phyloP scores from a whole-genome alignment of 352 stramenopile genomes.

The Pythium rishiriense region DNA sequence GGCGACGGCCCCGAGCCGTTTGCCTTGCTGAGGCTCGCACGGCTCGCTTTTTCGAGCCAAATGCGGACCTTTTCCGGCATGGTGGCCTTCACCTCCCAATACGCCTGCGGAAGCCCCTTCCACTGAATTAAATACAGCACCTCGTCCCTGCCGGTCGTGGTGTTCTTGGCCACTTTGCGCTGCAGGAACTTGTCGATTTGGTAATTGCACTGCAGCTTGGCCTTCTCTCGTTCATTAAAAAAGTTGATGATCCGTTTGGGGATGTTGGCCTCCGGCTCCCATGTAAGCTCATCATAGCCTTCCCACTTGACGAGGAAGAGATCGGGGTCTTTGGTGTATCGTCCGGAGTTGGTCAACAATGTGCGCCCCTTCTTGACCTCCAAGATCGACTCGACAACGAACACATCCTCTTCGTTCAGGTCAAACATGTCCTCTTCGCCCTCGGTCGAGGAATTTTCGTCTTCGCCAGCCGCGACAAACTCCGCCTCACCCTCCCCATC shows the following conservation, averaged over 20 bases:
- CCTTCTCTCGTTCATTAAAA: conserved; percentile 50
- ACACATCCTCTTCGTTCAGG: conserved; percentile 74
- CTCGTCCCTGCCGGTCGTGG: conserved; percentile 51
- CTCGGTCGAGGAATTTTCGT: conserved; percentile 56
- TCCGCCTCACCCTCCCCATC: conserved; percentile 12
- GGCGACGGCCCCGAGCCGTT: conserved; percentile 4
- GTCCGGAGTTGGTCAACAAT: conserved; percentile 33
- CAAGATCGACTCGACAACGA: conserved; percentile 72
- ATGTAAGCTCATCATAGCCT: conserved; percentile 77
- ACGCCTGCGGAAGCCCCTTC: conserved; percentile 42
- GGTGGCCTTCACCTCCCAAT: conserved; percentile 60
- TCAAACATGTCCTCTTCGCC: conserved; percentile 68
- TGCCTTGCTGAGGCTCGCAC: conserved; percentile 17
- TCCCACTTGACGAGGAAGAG: conserved; percentile 82
- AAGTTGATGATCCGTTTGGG: conserved; percentile 59
- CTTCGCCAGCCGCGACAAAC: conserved; percentile 14
- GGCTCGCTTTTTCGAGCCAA: conserved; percentile 73
- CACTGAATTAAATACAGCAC: conserved; percentile 77
- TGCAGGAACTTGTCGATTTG: conserved; percentile 57
- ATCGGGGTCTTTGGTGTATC: conserved; percentile 55
- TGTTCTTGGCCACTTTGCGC: conserved; percentile 57
- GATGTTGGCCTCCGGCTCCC: conserved; percentile 74
- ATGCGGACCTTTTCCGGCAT: conserved; percentile 53
- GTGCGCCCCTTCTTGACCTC: conserved; percentile 59
- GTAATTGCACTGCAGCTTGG: conserved; percentile 50